These are phyloP conservation scores for Neonectria faginata DNA, from an alignment of 2,329 filamentous ascomycete genomes.

Conservation along the genomic window DNA sequence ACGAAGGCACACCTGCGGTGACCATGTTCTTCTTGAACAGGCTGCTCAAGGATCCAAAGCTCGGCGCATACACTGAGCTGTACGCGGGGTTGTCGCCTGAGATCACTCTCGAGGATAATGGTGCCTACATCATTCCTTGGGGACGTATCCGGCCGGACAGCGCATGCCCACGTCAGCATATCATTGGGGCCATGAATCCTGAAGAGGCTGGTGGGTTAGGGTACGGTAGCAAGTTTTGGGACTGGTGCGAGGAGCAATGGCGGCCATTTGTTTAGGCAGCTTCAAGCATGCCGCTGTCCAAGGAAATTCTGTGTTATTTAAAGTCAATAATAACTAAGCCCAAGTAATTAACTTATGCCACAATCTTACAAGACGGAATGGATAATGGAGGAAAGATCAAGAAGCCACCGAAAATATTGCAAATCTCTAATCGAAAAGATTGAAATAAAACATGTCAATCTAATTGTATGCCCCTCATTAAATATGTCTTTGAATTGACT, in stretches of 20 bases:
- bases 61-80: conserved; percentile 57
- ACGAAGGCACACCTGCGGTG: conserved; percentile 26
- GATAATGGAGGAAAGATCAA: too few relatives aligned
- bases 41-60: conserved; percentile 46
- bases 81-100: conserved; percentile 55
- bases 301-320: neutral
- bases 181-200: conserved; percentile 44
- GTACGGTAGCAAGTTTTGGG: conserved; percentile 44
- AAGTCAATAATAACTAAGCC: too few relatives aligned
- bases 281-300: neutral
- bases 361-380: too few relatives aligned
- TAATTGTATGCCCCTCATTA: too few relatives aligned
- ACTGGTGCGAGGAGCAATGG: conserved; percentile 44
- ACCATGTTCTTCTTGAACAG: conserved; percentile 40
- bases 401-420: too few relatives aligned
- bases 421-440: too few relatives aligned
- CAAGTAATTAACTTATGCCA: too few relatives aligned
- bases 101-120: conserved; percentile 48
- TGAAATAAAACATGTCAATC: too few relatives aligned
- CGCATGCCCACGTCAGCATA: conserved; percentile 41
- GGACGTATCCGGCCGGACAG: conserved; percentile 40
- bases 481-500: too few relatives aligned
- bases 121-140: conserved; percentile 47
- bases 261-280: conserved; percentile 21
- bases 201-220: conserved; percentile 45